A percentile compares a stretch with the other conserved stretches of the same genome.
Conservation (phyloP, 192 early-diverging fungal species). For the Rhizophagus clarus region DNA sequence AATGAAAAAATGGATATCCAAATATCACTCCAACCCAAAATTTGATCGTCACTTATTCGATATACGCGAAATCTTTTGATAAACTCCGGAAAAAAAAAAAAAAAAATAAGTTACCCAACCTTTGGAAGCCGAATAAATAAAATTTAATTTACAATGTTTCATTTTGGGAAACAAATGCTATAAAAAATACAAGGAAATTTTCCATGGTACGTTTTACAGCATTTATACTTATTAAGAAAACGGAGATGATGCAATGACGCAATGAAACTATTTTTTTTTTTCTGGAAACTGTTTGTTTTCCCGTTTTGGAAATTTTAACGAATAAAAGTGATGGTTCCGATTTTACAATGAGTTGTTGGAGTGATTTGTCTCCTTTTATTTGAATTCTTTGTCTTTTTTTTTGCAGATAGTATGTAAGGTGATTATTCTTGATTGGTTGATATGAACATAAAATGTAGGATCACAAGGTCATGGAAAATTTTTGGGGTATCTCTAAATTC, state of each 20-base stretch:
- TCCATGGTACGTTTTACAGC: background rate
- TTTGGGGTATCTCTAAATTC: background rate
- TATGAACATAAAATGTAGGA: background rate
- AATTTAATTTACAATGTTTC: background rate
- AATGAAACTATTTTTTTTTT: background rate
- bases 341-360: background rate
- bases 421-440: background rate
- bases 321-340: background rate
- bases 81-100: too few species aligned
- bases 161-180: background rate
- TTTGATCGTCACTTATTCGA: too few species aligned
- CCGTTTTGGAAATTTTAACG: background rate
- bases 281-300: constrained; percentile 9
- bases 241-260: background rate
- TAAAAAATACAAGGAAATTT: background rate
- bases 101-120: too few species aligned
- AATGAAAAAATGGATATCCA: too few species aligned
- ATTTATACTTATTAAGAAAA: too few species aligned
- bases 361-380: background rate
- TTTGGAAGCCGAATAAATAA: background rate
- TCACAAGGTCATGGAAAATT: background rate
- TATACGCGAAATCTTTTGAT: too few species aligned
- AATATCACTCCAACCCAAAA: too few species aligned
- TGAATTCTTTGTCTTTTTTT: background rate
- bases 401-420: background rate